Evolutionary conservation across 495 filamentous ascomycete genomes (phyloP).

Genomic region (Talaromyces stipitatus): DNA sequence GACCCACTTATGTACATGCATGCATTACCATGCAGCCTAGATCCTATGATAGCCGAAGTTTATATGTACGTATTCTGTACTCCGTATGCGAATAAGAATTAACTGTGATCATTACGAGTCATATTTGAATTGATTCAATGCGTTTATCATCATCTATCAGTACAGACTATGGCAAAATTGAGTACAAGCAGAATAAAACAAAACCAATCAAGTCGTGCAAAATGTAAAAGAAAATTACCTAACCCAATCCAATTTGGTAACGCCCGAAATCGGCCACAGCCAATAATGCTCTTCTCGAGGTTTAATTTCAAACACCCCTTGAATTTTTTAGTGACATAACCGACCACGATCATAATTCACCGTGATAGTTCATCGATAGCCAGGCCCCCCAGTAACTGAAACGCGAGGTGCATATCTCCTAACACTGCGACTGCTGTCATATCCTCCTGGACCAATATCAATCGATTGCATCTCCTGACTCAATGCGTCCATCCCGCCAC

Average conservation of each 20-base stretch:
- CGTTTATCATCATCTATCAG: neutral
- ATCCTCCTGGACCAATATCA: conserved; percentile 58
- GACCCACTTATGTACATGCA: neutral
- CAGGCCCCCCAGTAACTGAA: neutral
- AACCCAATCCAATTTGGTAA: neutral
- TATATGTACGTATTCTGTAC: neutral
- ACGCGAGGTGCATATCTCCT: conserved; percentile 15
- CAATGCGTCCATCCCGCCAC: conserved; percentile 51
- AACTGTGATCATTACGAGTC: neutral
- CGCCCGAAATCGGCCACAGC: neutral
- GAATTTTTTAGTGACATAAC: neutral
- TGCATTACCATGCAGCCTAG: too few relatives aligned
- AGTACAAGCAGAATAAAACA: neutral
- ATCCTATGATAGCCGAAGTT: too few relatives aligned
- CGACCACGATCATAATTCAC: neutral
- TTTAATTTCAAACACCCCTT: neutral
- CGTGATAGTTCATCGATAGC: neutral
- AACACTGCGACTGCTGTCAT: conserved; percentile 21
- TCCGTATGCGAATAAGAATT: neutral
- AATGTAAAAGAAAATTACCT: neutral
- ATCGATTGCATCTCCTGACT: conserved; percentile 77
- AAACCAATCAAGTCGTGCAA: neutral
- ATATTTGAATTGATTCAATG: neutral
- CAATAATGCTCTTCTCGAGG: neutral
- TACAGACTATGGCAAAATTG: neutral